These are phyloP conservation scores for Ramaria sp. DNA, from an alignment of 768 basidiomycete species.

Conservation along the genomic window DNA sequence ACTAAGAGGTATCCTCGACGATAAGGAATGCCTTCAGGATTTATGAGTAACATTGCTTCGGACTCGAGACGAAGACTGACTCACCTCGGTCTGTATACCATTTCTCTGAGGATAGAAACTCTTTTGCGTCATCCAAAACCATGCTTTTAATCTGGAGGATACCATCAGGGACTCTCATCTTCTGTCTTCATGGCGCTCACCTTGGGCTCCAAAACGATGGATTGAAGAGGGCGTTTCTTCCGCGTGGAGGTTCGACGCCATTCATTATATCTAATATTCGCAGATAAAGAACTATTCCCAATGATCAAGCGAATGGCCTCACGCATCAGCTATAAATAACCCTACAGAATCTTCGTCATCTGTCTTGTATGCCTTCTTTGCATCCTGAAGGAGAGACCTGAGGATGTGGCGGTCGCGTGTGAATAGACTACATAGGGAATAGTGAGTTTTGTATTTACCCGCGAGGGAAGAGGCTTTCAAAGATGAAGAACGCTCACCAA, in stretches of 20 bases:
- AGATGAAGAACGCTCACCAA: neutral
- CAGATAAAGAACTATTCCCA: neutral
- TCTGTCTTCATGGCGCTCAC: constrained; percentile 6
- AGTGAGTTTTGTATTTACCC: too few species aligned
- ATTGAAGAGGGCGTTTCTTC: constrained; percentile 52
- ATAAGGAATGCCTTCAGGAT: constrained; percentile 47
- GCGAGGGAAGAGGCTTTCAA: neutral
- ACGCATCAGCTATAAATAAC: constrained; percentile 41
- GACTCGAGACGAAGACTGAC: neutral
- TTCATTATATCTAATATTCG: constrained; percentile 15
- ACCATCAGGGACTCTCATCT: neutral
- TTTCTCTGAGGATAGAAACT: constrained; percentile 54
- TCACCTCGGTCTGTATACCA: constrained; percentile 66
- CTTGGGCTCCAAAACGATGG: constrained; percentile 63
- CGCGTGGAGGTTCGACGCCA: constrained; percentile 50
- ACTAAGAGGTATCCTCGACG: constrained; percentile 67
- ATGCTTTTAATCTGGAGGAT: constrained; percentile 34
- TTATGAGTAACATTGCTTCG: neutral
- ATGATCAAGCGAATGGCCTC: constrained; percentile 8
- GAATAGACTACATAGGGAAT: constrained; percentile 31
- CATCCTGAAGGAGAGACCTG: constrained; percentile 42
- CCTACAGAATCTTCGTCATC: constrained; percentile 40
- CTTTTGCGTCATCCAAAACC: constrained; percentile 54
- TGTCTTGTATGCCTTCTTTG: constrained; percentile 38
- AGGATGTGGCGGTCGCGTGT: constrained; percentile 34